Base-by-base conservation (phyloP, 2,329 filamentous ascomycete species). In the Metarhizium sp. region DNA sequence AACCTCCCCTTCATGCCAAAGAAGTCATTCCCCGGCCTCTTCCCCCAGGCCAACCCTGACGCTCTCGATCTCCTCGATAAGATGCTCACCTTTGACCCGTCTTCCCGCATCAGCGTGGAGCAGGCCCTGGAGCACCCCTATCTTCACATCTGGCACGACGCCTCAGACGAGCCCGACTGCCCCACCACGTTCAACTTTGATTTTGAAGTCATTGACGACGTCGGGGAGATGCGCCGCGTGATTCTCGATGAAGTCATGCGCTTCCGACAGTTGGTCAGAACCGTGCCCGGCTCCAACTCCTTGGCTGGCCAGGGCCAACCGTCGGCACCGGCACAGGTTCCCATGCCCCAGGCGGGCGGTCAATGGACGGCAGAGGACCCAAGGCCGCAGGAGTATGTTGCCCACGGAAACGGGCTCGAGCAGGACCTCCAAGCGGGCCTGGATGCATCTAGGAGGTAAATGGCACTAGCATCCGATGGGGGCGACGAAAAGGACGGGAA, bases 41-140 rank as follows among this genome's bases (percentile, higher is more conserved):
- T 99, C 81, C 89, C 90, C 59, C 87, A 90, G 69, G 94, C 94
- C 66, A 99, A 97, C 76, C 91, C 92, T 3, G 92, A 97, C 67
- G 92, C 94, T 2, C 85, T 99, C 58, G 91, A 97, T 69, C 85
- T 99, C 13, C 84, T 99, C 57, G 92, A 99, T 76, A 88, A 87
- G 69, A 97, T 99, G 92, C 84, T 99, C 45, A 90, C 94, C 20
- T 99, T 99, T 70, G 94, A 99, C 69, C 94, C 94, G 0, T 91
- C 90, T 13, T 87, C 87, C 61, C 90, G 94, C 66, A 95, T 99
- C 72, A 90, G 86, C 51, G 94, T 97, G 61, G 94, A 99, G 73
- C 84, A 92, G 67, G 94, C 94, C 18, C 85, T 99, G 56, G 92
- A 97, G 77, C 94, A 99, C 77, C 88, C 88, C 38, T 99, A 99